A percentile compares a stretch with the other conserved stretches of the same genome.
Evolutionary conservation across 179 eudicot genomes (phyloP).

Genomic region (Sideroxylon spinosum): DNA sequence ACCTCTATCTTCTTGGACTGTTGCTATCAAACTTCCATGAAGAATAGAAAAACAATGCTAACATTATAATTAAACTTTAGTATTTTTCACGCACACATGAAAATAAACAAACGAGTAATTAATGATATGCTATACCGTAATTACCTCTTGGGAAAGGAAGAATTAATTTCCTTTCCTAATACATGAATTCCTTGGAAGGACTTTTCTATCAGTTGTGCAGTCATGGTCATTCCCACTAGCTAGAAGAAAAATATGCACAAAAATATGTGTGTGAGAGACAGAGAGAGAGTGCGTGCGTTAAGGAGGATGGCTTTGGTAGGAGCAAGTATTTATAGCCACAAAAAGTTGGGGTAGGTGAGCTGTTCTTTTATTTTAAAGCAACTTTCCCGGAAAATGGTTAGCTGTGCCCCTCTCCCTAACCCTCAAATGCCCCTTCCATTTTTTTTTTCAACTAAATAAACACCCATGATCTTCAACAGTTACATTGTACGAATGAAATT

Average conservation of each 20-base stretch:
- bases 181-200: conserved; percentile 22
- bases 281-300: background rate
- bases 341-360: background rate
- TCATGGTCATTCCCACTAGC: conserved; percentile 12
- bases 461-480: no score
- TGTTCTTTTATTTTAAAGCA: background rate
- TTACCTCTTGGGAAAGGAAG: conserved; percentile 25
- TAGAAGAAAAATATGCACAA: background rate
- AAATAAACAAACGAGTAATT: no score
- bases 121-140: no score
- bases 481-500: background rate
- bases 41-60: no score
- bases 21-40: background rate
- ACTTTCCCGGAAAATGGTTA: background rate
- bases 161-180: conserved; percentile 19
- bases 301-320: background rate
- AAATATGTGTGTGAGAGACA: background rate
- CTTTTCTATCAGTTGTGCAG: conserved; percentile 24
- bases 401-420: background rate
- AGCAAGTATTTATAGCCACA: conserved; percentile 5
- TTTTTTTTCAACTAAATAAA: background rate
- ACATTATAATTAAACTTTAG: no score
- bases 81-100: no score
- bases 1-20: background rate
- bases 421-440: background rate